Evolutionary conservation across 2,329 filamentous ascomycete species (phyloP), one percentile per base, ranked within the genome.

Genomic region (Ophiobolus disseminans): DNA sequence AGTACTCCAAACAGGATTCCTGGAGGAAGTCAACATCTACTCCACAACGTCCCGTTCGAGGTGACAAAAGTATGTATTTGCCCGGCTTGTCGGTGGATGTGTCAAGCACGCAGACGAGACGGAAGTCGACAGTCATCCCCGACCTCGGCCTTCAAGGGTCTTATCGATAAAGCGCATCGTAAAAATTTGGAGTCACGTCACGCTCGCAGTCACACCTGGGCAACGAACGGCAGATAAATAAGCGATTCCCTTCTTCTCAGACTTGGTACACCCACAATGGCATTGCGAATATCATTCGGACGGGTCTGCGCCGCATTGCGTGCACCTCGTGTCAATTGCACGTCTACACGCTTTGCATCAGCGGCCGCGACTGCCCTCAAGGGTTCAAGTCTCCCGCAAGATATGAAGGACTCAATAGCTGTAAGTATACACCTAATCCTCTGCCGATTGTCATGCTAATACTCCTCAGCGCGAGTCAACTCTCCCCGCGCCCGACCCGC

Each of bases 401-500:
- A 70, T 54, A 53, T 76, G 30, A 72, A 73, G 50, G 66, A 75
- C 53, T 71, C 73, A 41, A 77, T 78, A 60, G 66, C 73, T 45
- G 75, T 76, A 62, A 28, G 58, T 53, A 47, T 16, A 38, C 14
- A 5, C 4, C 6, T 5, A 11, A 13, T 13, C 13, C 17, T n/a
- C 2, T 7, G 14, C n/a, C 21, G n/a, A 14, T 3, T 5, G 26
- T 11, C 17, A 9, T 38, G 28, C 58, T 69, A 19, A 68, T 25
- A 7, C 1, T 5, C 7, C 20, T 25, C 32, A 74, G 72, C 65
- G 65, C 39, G 68, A 71, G 36, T 53, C 68, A 4, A 55, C 58
- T 22, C 61, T 88, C 10, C 80, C 88, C 8, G 90, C 88, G 59
- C 82, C 88, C 39, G 91, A 95, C 66, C 90, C 91, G 26, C 68